Conservation (phyloP, 2,329 filamentous ascomycete species). For the Fusarium pilosicola region DNA sequence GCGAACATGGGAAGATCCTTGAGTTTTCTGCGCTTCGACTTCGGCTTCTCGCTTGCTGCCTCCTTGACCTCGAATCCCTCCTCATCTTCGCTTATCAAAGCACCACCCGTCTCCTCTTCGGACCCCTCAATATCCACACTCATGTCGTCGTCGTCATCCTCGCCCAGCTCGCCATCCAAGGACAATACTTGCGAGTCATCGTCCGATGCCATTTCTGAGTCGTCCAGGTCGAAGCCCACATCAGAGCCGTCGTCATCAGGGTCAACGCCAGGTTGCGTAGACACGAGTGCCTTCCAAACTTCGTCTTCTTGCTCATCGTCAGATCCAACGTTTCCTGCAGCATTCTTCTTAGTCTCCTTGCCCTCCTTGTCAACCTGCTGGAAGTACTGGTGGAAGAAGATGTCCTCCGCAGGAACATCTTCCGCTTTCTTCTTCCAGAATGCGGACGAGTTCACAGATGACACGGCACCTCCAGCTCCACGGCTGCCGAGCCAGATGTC, state of each 20-base stretch:
- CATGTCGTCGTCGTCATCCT: constrained; percentile 57
- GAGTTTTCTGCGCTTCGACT: constrained; percentile 80
- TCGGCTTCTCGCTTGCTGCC: constrained; percentile 60
- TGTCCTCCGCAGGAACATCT: constrained; percentile 89
- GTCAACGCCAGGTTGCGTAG: constrained; percentile 75
- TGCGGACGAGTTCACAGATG: constrained; percentile 79
- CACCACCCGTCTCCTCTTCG: constrained; percentile 57
- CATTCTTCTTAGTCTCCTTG: constrained; percentile 65
- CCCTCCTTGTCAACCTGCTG: constrained; percentile 72
- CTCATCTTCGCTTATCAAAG: constrained; percentile 53
- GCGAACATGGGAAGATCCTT: constrained; percentile 94
- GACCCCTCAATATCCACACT: constrained; percentile 52
- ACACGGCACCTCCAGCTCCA: constrained; percentile 49
- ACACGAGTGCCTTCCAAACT: constrained; percentile 91
- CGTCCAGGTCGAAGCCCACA: constrained; percentile 61
- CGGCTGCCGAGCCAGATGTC: constrained; percentile 67
- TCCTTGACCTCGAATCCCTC: constrained; percentile 69
- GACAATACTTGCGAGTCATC: constrained; percentile 54
- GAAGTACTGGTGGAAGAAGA: constrained; percentile 99
- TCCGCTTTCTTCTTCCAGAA: constrained; percentile 95
- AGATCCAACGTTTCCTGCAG: constrained; percentile 54
- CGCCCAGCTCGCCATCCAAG: constrained; percentile 58
- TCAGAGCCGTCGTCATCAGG: constrained; percentile 60
- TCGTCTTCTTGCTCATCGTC: constrained; percentile 77
- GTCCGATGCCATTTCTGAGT: constrained; percentile 60